Base-by-base conservation (phyloP, 176 grass and related monocot genomes). In the Oryza glaberrima region DNA sequence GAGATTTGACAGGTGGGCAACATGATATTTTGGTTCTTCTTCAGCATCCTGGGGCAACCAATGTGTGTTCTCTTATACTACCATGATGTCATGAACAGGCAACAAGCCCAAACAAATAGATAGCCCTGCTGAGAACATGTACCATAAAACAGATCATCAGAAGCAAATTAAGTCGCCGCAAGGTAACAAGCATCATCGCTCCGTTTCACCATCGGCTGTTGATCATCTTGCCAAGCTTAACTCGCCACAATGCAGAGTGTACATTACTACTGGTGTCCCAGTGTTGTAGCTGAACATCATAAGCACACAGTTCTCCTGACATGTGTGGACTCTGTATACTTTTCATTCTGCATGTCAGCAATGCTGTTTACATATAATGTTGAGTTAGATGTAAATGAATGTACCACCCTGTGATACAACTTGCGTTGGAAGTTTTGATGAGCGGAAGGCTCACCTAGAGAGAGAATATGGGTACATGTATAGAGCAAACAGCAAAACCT, bases 11-110 rank as follows among this genome's bases (percentile, higher is more conserved):
- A 99, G 96, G 93, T 89, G 66, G 96, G 96, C 66, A 99, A 99
- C 81, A 96, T 99, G 93, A 96, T 96, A 64, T 99, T 99, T 82
- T 99, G 96, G 96, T 94, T 99, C 90, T 96, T 99, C 86, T 99
- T 99, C 90, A 87, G 96, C 88, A 99, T 99, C 86, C 68, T 96
- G 32, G 96, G 96, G 74, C 96, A 99, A 67, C 96, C 96, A 0
- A 99, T 99, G 90, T 94, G 91, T 73, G 90, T 99, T 82, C 96
- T 99, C 34, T 75, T 99, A 25, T 99, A 96, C 77, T 99, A 96
- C 81, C 96, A 99, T 45, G 96, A 99, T 82, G 91, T 96, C 65
- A 99, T 99, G 96, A 99, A 96, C 80, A 92, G 96, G 81, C 94
- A 87, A 85, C 94, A 87, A 83, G 75, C 70, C 52, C 87, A 70